Evolutionary conservation across 2,329 filamentous ascomycete genomes (phyloP).

Genomic region (Fusarium buharicum): DNA sequence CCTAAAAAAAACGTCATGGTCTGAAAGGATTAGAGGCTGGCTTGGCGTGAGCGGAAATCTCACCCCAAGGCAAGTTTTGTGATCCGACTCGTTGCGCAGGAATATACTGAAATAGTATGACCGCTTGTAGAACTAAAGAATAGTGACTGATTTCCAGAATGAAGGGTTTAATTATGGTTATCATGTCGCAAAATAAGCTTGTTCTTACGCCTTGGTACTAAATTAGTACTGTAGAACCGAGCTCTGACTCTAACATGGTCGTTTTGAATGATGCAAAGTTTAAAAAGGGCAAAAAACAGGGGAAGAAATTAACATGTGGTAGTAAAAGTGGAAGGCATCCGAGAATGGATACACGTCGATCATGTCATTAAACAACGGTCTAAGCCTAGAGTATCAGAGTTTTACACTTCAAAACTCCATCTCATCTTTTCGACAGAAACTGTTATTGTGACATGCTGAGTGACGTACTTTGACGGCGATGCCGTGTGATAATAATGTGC

Average conservation of each 20-base stretch:
- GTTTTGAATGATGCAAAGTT: background rate
- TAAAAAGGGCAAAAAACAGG: background rate
- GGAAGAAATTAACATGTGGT: no score
- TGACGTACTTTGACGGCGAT: slow-evolving; percentile 18
- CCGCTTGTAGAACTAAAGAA: background rate
- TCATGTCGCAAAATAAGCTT: background rate
- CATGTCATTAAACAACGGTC: no score
- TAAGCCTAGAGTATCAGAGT: no score
- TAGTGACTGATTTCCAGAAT: no score
- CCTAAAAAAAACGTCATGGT: slow-evolving; percentile 4
- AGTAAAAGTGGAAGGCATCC: no score
- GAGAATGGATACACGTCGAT: no score
- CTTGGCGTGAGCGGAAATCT: slow-evolving; percentile 16
- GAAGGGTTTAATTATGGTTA: background rate
- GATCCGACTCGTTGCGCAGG: background rate
- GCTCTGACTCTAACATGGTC: background rate
- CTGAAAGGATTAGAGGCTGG: background rate
- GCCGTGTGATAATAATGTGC: slow-evolving; percentile 9
- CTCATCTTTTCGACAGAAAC: no score
- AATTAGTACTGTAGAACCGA: background rate
- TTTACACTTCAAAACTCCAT: no score
- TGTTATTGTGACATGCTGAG: no score
- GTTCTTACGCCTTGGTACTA: background rate
- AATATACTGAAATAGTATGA: no score
- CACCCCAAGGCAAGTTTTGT: background rate